A percentile compares a stretch with the other conserved stretches of the same genome.
Evolutionary conservation across 495 filamentous ascomycete genomes (phyloP).

Genomic region (Xylaria bambusicola): DNA sequence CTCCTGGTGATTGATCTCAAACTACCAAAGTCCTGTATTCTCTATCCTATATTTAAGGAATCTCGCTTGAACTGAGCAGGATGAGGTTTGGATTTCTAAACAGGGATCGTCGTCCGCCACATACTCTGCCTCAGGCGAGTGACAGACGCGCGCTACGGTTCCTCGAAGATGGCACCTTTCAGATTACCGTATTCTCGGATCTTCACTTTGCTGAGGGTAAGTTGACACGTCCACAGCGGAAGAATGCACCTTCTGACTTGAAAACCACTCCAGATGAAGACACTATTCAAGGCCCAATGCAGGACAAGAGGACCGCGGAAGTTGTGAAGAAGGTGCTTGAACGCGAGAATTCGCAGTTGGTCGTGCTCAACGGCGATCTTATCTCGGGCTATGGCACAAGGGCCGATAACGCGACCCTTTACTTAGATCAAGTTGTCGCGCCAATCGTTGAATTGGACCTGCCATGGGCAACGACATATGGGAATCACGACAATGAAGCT

Average conservation of each 20-base stretch:
- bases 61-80: not conserved
- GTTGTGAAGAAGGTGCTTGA: conserved; percentile 52
- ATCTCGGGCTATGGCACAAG: conserved; percentile 59
- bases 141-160: conserved; percentile 22
- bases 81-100: not conserved
- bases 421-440: conserved; percentile 53
- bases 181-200: conserved; percentile 54
- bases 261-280: conserved; percentile 15
- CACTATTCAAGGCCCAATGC: conserved; percentile 40
- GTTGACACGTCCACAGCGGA: not conserved
- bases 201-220: conserved; percentile 54
- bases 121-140: not conserved
- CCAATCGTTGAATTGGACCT: conserved; percentile 48
- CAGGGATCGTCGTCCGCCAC: not conserved
- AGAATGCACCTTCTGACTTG: not conserved
- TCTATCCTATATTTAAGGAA: too few species aligned
- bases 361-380: conserved; percentile 63
- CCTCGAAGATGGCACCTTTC: conserved; percentile 41
- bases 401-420: conserved; percentile 48
- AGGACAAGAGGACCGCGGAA: conserved; percentile 45
- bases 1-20: too few species aligned
- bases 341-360: conserved; percentile 49
- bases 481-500: conserved; percentile 57
- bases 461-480: conserved; percentile 59
- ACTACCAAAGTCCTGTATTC: too few species aligned